Evolutionary conservation across 805 yeast species (phyloP).

Genomic region (Candida bentonensis): DNA sequence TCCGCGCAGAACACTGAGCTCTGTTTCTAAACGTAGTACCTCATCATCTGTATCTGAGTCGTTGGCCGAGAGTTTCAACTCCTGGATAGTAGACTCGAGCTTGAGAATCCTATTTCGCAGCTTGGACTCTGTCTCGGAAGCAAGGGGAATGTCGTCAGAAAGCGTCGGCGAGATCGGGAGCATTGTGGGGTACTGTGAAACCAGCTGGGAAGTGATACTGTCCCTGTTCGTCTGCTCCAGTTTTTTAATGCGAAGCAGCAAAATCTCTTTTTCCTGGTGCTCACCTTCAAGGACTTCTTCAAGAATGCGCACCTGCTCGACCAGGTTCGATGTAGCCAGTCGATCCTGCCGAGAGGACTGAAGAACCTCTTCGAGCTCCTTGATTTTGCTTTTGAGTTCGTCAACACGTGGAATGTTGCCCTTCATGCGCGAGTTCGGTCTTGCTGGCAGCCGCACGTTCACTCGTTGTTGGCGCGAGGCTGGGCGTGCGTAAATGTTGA

Average conservation of each 20-base stretch:
- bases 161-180: not conserved
- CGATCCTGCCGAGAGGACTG: conserved; percentile 13
- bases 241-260: conserved; percentile 2
- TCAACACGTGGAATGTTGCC: conserved; percentile 12
- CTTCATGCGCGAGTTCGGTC: conserved; percentile 10
- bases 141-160: not conserved
- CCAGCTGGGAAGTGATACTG: not conserved
- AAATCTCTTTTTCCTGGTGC: conserved; percentile 8
- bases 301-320: conserved; percentile 12
- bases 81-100: conserved; percentile 2
- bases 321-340: conserved; percentile 8
- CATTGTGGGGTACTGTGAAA: not conserved
- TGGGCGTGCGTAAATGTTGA: conserved; percentile 5
- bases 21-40: conserved; percentile 5
- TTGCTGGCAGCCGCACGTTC: conserved; percentile 3
- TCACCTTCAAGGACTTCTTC: conserved; percentile 10
- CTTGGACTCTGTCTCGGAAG: conserved; percentile 1
- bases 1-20: conserved; percentile 2
- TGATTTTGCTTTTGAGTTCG: conserved; percentile 15
- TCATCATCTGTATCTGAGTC: conserved; percentile 4
- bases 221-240: not conserved
- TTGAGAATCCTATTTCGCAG: conserved; percentile 2
- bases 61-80: conserved; percentile 4
- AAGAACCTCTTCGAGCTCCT: conserved; percentile 16
- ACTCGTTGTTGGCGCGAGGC: conserved; percentile 5